Evolutionary conservation across 129 eudicot genomes (phyloP).

Genomic region (Cynara cardunculus): DNA sequence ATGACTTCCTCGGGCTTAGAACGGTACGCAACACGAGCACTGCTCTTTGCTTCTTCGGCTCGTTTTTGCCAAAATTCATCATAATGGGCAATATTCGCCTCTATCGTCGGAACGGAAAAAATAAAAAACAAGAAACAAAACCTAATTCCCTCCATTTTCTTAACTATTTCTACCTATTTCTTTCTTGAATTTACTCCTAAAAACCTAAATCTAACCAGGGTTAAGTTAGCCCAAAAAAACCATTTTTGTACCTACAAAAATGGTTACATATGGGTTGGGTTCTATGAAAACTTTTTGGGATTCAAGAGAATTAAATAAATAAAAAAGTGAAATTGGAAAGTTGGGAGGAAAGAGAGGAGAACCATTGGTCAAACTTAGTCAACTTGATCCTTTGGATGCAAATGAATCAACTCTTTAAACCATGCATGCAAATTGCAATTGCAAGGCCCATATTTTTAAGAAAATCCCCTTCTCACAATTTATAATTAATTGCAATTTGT

Average conservation of each 20-base stretch:
- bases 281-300: not conserved
- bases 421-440: not conserved
- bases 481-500: not conserved
- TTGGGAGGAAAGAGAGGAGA: conserved; percentile 42
- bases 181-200: not conserved
- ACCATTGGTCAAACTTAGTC: conserved; percentile 14
- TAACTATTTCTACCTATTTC: not conserved
- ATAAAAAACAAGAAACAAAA: conserved; percentile 12
- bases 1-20: conserved; percentile 33
- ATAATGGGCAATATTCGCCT: conserved; percentile 13
- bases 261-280: not conserved
- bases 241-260: not conserved
- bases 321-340: not conserved
- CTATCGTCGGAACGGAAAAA: conserved; percentile 4
- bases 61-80: conserved; percentile 38
- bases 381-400: too few species aligned
- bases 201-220: conserved; percentile 16
- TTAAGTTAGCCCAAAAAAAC: not conserved
- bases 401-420: too few species aligned
- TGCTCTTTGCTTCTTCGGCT: conserved; percentile 32
- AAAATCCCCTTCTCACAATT: not conserved
- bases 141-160: conserved; percentile 18
- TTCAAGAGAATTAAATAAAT: not conserved
- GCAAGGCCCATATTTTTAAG: not conserved
- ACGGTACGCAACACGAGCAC: conserved; percentile 30